Conservation (phyloP, 768 basidiomycete genomes). For the Boletus rex-veris region DNA sequence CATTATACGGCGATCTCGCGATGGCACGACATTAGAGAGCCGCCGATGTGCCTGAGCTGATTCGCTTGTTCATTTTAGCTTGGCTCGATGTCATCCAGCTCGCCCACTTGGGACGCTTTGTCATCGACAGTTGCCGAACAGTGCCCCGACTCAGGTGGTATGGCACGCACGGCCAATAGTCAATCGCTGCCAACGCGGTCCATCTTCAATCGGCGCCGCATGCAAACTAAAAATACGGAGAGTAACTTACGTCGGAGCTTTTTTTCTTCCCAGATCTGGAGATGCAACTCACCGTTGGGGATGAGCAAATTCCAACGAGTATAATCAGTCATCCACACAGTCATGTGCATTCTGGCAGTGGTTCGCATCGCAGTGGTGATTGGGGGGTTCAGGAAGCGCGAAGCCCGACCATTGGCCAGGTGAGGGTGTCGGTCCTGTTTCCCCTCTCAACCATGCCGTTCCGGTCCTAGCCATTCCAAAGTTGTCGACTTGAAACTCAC, state of each 20-base stretch:
- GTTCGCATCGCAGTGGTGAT: not conserved
- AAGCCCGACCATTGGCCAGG: too few species aligned
- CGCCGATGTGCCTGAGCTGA: too few species aligned
- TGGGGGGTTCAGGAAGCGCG: too few species aligned
- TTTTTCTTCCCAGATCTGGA: not conserved
- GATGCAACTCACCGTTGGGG: not conserved
- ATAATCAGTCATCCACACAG: not conserved
- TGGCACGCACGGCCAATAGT: not conserved
- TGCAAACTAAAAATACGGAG: conserved; percentile 2
- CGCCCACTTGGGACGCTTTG: not conserved
- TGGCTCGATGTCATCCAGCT: not conserved
- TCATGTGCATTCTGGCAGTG: not conserved
- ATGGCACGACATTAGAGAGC: too few species aligned
- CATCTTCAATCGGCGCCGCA: conserved; percentile 10
- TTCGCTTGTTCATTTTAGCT: not conserved
- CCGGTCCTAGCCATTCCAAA: too few species aligned
- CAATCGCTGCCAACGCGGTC: not conserved
- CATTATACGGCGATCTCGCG: too few species aligned
- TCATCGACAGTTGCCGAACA: not conserved
- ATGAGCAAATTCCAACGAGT: not conserved
- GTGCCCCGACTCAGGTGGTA: not conserved
- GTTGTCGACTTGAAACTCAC: not conserved
- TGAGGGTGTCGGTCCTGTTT: too few species aligned
- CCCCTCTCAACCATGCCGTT: too few species aligned
- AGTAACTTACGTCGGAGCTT: not conserved